These are phyloP conservation scores for Waitea zeae DNA, from an alignment of 1,284 basidiomycete species.

Conservation along the genomic window DNA sequence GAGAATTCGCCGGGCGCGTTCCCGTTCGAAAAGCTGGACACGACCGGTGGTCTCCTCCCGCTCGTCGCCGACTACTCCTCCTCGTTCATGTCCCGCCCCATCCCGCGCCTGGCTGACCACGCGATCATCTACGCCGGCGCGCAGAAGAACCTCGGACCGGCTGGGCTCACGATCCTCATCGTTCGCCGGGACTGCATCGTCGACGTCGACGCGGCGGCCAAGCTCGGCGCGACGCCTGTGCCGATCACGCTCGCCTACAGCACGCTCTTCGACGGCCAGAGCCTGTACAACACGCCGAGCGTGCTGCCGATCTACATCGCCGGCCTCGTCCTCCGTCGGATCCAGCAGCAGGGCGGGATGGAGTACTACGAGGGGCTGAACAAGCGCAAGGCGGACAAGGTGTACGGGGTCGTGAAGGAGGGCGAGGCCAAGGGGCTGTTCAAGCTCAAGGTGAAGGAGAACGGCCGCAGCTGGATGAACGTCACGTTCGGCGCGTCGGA, in stretches of 20 bases:
- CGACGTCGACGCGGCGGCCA: constrained; percentile 67
- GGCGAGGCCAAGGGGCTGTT: constrained; percentile 58
- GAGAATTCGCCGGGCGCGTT: constrained; percentile 45
- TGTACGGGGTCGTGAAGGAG: constrained; percentile 58
- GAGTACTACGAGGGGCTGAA: constrained; percentile 53
- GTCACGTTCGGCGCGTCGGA: constrained; percentile 64
- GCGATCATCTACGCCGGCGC: constrained; percentile 94
- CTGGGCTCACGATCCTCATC: constrained; percentile 86
- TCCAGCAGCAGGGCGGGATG: constrained; percentile 56
- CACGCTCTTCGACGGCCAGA: constrained; percentile 62
- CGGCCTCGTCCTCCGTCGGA: constrained; percentile 70
- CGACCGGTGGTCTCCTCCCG: constrained; percentile 31
- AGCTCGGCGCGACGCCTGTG: constrained; percentile 58
- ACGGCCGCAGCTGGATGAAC: constrained; percentile 86
- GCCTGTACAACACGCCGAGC: constrained; percentile 91
- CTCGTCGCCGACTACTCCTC: constrained; percentile 94
- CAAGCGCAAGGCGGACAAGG: constrained; percentile 49
- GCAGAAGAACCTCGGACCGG: constrained; percentile 98
- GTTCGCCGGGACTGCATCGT: constrained; percentile 87
- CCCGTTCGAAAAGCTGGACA: constrained; percentile 58
- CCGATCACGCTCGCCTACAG: constrained; percentile 80
- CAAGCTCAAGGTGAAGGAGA: constrained; percentile 48
- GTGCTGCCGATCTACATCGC: constrained; percentile 89
- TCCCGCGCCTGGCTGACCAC: constrained; percentile 75
- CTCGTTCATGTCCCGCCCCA: constrained; percentile 93